Evolutionary conservation across 352 stramenopile genomes (phyloP).

Genomic region (Phytophthora macrochlamydospora): DNA sequence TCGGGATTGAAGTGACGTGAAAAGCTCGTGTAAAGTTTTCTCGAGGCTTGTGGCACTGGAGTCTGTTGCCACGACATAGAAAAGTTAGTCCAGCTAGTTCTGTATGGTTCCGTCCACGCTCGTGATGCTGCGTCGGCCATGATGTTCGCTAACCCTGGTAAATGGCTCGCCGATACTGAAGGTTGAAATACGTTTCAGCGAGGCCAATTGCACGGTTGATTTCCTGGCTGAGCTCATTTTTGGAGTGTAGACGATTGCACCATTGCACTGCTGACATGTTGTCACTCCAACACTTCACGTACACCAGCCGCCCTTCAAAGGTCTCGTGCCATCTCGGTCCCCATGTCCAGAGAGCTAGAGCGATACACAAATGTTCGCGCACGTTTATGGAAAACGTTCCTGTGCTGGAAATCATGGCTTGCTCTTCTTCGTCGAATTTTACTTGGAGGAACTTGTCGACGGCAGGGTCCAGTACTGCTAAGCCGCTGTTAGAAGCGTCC

Average conservation of each 20-base stretch:
- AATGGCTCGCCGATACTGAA: slow-evolving; percentile 8
- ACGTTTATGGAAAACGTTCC: slow-evolving; percentile 17
- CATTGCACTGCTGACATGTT: slow-evolving; percentile 8
- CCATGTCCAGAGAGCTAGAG: slow-evolving; percentile 10
- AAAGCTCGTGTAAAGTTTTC: neutral
- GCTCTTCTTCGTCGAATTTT: slow-evolving; percentile 4
- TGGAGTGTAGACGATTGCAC: slow-evolving; percentile 18
- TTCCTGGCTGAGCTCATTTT: slow-evolving; percentile 20
- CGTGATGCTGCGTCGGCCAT: slow-evolving; percentile 28
- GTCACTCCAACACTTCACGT: slow-evolving; percentile 24
- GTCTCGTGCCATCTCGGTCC: slow-evolving; percentile 4
- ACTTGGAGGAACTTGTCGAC: neutral
- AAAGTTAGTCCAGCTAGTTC: neutral
- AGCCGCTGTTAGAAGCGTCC: neutral
- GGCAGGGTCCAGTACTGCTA: neutral
- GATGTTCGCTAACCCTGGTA: slow-evolving; percentile 12
- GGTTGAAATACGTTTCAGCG: slow-evolving; percentile 10
- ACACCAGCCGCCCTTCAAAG: neutral
- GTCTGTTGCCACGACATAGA: neutral
- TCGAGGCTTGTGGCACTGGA: neutral
- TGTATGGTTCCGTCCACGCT: slow-evolving; percentile 5
- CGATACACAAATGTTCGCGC: slow-evolving; percentile 22
- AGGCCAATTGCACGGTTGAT: slow-evolving; percentile 28
- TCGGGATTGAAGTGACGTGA: neutral
- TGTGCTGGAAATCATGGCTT: neutral